Percentiles rank a stretch among this genome's conserved stretches.
Evolutionary conservation across 2,329 filamentous ascomycete genomes (phyloP).

Genomic region (Aspergillus brunneoviolaceus): DNA sequence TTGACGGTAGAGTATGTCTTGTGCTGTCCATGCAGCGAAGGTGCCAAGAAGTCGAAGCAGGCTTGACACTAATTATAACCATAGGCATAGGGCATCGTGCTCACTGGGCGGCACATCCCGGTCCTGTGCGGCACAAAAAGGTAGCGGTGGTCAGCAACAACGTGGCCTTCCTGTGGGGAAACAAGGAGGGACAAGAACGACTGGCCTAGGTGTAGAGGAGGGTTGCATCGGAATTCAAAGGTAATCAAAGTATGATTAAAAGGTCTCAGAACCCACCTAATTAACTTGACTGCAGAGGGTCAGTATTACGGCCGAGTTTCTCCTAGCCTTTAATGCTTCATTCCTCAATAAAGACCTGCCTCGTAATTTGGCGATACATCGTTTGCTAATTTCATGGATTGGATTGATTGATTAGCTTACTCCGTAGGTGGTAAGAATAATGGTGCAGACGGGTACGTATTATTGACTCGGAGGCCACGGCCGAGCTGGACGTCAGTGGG

Average conservation of each 20-base stretch:
- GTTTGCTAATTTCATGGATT: too few relatives aligned
- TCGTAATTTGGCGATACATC: too few relatives aligned
- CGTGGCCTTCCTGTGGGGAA: constrained; percentile 6
- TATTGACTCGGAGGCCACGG: too few relatives aligned
- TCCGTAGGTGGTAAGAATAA: too few relatives aligned
- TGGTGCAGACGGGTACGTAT: too few relatives aligned
- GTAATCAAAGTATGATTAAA: background rate
- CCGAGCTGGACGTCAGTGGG: too few relatives aligned
- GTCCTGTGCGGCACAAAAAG: background rate
- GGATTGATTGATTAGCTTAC: too few relatives aligned
- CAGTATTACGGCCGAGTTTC: background rate
- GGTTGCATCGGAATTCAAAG: background rate
- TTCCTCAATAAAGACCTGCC: too few relatives aligned
- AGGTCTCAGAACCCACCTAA: background rate
- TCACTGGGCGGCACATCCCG: background rate
- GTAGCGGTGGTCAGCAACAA: background rate
- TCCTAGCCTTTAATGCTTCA: background rate
- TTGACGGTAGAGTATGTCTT: background rate
- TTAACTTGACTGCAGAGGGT: background rate
- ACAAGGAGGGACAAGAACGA: constrained; percentile 4
- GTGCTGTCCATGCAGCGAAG: background rate
- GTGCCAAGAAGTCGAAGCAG: background rate
- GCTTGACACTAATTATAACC: background rate
- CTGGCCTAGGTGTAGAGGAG: background rate
- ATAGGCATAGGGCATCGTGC: background rate